Base-by-base conservation (phyloP, 1,284 basidiomycete species). In the Ganoderma lingzhi region DNA sequence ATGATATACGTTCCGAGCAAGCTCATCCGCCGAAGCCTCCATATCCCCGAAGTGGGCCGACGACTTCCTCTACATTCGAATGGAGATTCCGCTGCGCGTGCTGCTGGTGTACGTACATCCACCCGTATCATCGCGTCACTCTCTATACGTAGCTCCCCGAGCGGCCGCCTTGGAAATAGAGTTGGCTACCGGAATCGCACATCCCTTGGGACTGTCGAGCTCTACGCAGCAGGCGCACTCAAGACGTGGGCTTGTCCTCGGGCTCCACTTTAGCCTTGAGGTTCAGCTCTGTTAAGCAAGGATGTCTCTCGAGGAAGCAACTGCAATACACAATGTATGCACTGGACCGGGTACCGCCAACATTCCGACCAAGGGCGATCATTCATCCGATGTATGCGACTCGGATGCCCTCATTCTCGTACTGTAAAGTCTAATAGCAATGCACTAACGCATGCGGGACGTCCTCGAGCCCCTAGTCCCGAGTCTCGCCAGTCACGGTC, bases 341-440 rank as follows among this genome's bases (percentile, higher is more conserved):
- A 28, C 48, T 51, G 10, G 23, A 51, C n/a, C 8, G 23, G 48
- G 48, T 23, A 12, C 53, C 53, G 17, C 12, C 15, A 32, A 56
- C 15, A 14, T 56, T 56, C 53, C 53, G 53, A 56, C 53, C 48
- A 15, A 32, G 28, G 32, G 30, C 53, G 53, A 56, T 35, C 53
- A 17, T 51, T 28, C 48, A 28, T 23, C 23, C 48, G 48, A 51
- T 28, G 48, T 19, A 51, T 44, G 17, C 17, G 42, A n/a, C n/a
- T n/a, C n/a, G n/a, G n/a, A 17, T 44, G 42, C 42, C 42, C 42
- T 19, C 42, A 4, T 15, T 6, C 12, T 19, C 32, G 6, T 10
- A 17, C 15, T 55, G 32, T 32, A 56, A 56, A 56, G 53, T 56
- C 53, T 56, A 56, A 56, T 17, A 12, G 44, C 39, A 41, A 41